Evolutionary conservation across 225 moss, liverwort and hornwort species (phyloP).

Genomic region (Sphagnum tenellum): DNA sequence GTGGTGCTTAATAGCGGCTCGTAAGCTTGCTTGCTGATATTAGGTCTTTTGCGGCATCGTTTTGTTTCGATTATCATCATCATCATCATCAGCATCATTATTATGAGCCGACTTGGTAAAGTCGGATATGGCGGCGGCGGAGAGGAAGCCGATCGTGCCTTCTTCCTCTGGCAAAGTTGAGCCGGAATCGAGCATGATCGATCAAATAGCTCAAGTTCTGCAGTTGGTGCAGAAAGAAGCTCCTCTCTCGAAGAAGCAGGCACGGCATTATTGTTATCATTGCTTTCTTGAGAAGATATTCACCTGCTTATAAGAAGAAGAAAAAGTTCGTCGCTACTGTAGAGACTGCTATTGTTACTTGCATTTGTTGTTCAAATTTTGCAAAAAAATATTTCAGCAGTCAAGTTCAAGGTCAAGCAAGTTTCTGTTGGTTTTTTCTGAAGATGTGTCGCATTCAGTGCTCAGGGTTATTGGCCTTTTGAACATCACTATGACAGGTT

Average conservation of each 20-base stretch:
- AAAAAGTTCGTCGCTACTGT: background rate
- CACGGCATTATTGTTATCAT: slow-evolving; percentile 7
- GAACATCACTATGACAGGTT: slow-evolving; percentile 22
- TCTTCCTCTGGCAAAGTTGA: slow-evolving; percentile 41
- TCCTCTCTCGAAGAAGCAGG: slow-evolving; percentile 42
- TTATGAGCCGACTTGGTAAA: too few species aligned
- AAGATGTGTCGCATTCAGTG: background rate
- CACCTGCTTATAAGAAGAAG: too few species aligned
- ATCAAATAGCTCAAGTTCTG: slow-evolving; percentile 40
- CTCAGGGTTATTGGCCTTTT: background rate
- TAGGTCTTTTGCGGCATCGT: too few species aligned
- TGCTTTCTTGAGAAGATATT: too few species aligned
- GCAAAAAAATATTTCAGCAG: too few species aligned
- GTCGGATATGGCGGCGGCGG: too few species aligned
- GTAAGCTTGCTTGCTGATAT: too few species aligned
- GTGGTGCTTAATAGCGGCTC: too few species aligned
- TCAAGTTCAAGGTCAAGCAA: background rate
- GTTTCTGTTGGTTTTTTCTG: background rate
- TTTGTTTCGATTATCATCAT: too few species aligned
- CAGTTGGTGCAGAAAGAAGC: slow-evolving; percentile 52
- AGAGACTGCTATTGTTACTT: background rate
- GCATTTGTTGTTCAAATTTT: background rate
- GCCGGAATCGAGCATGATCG: slow-evolving; percentile 34
- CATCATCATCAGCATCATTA: too few species aligned
- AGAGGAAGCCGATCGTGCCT: too few species aligned